These are phyloP conservation scores for Globisporangium uncinulatum DNA, from an alignment of 352 stramenopile genomes.

Conservation along the genomic window DNA sequence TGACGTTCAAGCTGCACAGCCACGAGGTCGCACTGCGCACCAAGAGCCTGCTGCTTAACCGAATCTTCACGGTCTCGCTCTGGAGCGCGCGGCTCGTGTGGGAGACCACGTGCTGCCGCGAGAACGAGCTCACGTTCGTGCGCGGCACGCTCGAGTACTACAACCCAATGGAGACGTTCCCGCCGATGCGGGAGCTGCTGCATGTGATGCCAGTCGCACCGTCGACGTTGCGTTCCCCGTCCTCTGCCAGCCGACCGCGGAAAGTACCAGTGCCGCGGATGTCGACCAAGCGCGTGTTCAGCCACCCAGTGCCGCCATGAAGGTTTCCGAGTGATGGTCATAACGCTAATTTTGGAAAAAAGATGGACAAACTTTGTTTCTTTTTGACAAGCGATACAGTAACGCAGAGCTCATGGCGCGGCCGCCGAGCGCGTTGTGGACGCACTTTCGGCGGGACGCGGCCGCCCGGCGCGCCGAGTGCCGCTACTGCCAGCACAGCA, in stretches of 20 bases:
- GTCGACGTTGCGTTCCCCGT: neutral
- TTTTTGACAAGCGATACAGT: neutral
- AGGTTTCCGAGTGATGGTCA: neutral
- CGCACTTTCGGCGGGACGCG: constrained; percentile 53
- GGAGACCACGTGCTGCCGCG: constrained; percentile 21
- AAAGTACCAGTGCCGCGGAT: neutral
- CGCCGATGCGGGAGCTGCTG: constrained; percentile 4
- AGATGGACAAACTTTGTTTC: neutral
- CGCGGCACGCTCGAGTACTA: constrained; percentile 38
- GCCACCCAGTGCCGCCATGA: neutral
- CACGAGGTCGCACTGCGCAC: constrained; percentile 22
- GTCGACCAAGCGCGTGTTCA: neutral
- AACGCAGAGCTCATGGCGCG: constrained; percentile 32
- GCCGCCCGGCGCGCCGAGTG: constrained; percentile 60
- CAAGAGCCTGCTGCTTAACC: constrained; percentile 37
- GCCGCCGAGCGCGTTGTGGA: constrained; percentile 46
- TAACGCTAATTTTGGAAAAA: neutral
- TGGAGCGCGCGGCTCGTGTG: constrained; percentile 34
- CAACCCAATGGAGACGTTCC: constrained; percentile 42
- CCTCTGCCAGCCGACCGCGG: neutral
- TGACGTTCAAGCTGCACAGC: constrained; percentile 15
- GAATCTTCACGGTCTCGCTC: constrained; percentile 34
- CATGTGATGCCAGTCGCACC: neutral
- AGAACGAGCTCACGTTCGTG: constrained; percentile 34
- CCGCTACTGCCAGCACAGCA: constrained; percentile 76